phyloP scores from a whole-genome alignment of 2,329 filamentous ascomycete genomes.

The Madurella fahalii region DNA sequence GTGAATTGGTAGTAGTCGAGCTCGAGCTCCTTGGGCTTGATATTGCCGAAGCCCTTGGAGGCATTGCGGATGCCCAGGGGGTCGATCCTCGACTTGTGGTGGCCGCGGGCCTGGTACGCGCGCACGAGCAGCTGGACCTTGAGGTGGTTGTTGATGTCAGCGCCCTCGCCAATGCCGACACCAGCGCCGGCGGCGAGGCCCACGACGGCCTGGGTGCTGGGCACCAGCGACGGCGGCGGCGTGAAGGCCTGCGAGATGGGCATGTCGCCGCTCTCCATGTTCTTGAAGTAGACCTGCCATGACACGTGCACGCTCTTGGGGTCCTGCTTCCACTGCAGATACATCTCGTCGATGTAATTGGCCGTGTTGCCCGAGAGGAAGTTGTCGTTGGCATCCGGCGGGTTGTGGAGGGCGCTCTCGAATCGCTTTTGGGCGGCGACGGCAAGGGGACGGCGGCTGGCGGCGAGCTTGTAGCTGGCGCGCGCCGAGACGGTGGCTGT shows the following conservation, averaged over 20 bases:
- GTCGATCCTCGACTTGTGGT: constrained; percentile 98
- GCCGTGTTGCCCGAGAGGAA: constrained; percentile 96
- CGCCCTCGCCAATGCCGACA: constrained; percentile 61
- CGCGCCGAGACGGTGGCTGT: constrained; percentile 37
- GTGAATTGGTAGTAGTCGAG: constrained; percentile 94
- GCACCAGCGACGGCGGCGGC: constrained; percentile 87
- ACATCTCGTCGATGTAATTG: constrained; percentile 99
- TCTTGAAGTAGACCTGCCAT: constrained; percentile 99
- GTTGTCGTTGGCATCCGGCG: constrained; percentile 82
- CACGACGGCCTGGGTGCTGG: constrained; percentile 73
- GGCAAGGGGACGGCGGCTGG: constrained; percentile 48
- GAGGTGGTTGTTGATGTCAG: constrained; percentile 90
- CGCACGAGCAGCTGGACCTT: constrained; percentile 97
- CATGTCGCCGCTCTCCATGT: constrained; percentile 98
- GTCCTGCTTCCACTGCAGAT: constrained; percentile 93
- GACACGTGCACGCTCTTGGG: constrained; percentile 92
- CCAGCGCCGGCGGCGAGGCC: constrained; percentile 66
- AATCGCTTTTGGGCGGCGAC: constrained; percentile 49
- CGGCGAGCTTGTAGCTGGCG: constrained; percentile 41
- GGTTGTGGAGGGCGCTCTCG: constrained; percentile 51
- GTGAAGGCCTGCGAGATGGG: constrained; percentile 96
- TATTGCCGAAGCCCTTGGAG: constrained; percentile 76
- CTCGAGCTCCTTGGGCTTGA: constrained; percentile 86
- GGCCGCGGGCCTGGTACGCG: constrained; percentile 95
- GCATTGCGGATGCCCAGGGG: constrained; percentile 90